Base-by-base conservation (phyloP, 140 eudicot species). In the Erigeron philadelphicus region DNA sequence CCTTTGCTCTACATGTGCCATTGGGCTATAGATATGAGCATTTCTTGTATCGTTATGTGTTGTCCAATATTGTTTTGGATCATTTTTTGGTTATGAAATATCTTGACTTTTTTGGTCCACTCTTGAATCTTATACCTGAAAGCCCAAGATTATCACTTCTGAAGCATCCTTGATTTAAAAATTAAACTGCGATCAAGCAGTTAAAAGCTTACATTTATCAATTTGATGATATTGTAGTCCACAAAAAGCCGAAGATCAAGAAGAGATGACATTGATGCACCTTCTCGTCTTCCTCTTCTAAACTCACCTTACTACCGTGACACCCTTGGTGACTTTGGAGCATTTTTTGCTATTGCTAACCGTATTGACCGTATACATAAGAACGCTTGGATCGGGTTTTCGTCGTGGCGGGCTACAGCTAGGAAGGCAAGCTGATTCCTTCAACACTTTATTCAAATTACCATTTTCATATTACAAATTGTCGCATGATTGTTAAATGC, bases 361-460 rank as follows among this genome's bases (percentile, higher is more conserved):
- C 87, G 86, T 52, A 77, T 93, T 49, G 99, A 93, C 62, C 94
- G 95, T 12, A 69, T 87, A 50, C 99, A 93, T 66, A 89, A 75
- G 76, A 93, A 93, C 61, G 87, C 99, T 57, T 93, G 99, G 99
- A 93, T 93, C 64, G 99, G 99, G 52, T 93, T 93, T 69, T 92
- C 81, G 55, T 93, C 99, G 3, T 93, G 99, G 99, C 80, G 99
- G 85, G 84, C 87, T 52, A 86, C 94, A 25, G 95, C 94, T 48
- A 83, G 81, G 59, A 80, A 83, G 90, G 99, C 84, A 82, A 58
- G 77, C 68, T 23, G 53, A 42, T 72, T 17, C 64, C 7, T 25
- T 58, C 9, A 5, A 35, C 23, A 47, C 16, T 10, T 19, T 17
- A 8, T 47, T 35, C 40, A 59, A 19, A 4, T n/a, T 6, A 12